Base-by-base conservation (phyloP, 2,329 filamentous ascomycete genomes). In the Simplicillium aogashimaense region DNA sequence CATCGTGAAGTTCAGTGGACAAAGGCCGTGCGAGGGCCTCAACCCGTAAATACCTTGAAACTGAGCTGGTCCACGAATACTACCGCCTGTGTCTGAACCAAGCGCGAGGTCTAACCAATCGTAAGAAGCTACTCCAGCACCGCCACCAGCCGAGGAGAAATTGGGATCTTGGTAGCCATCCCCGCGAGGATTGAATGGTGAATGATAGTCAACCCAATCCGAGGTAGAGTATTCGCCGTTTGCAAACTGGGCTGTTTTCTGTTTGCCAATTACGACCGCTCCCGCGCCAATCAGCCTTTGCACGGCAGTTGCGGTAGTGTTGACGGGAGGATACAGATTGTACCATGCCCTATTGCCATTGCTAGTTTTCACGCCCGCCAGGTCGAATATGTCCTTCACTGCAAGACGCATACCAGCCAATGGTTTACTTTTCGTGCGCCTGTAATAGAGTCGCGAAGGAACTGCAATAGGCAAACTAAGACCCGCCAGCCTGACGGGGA, bases 221-320 rank as follows among this genome's bases (percentile, higher is more conserved):
- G 64, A 66, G 0, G 71, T 76, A 1, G 72, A 65, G 1, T 48
- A 51, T 46, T 61, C 58, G 3, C 57, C 55, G 39, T 61, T 60
- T 10, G 68, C 69, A 42, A 74, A 73, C 45, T 70, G 65, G 2
- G 60, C 60, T 1, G 63, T 61, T 47, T 67, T 70, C 45, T 66
- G 64, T 42, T 67, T 64, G 3, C 70, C 69, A 1, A 73, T 56
- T 2, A 74, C 50, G 7, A 69, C 50, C 0, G 74, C 77, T 1
- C 80, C 79, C 3, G 72, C 69, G 46, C 80, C 70, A 20, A 82
- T 66, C 3, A 83, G 58, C 5, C 66, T 63, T 45, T 78, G 73
- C 0, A 83, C 64, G 0, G 68, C 61, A 0, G 68, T 53, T 0
- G 68, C 72, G 1, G 72, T 79, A 3, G 50, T 52, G 5, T 64